phyloP scores from a whole-genome alignment of 352 stramenopile species.

The Phytophthora fragariae region DNA sequence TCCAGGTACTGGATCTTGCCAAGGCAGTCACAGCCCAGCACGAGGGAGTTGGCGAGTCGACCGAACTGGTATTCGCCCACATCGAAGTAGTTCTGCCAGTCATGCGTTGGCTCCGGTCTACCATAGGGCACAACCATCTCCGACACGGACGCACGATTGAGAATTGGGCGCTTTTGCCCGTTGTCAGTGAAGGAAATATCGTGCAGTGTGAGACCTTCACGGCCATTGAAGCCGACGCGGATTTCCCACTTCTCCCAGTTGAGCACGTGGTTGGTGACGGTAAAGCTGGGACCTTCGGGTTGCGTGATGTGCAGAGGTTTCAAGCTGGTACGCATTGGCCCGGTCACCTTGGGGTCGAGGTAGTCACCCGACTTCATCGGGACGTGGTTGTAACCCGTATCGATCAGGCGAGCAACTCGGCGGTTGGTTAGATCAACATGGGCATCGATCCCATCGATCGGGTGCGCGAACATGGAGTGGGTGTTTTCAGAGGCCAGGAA shows the following conservation, averaged over 20 bases:
- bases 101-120: conserved; percentile 49
- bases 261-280: conserved; percentile 65
- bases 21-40: conserved; percentile 84
- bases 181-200: conserved; percentile 56
- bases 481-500: conserved; percentile 34
- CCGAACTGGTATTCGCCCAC: conserved; percentile 78
- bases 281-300: conserved; percentile 71
- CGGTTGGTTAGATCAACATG: conserved; percentile 46
- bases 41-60: conserved; percentile 70
- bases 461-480: conserved; percentile 52
- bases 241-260: conserved; percentile 81
- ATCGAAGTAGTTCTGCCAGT: conserved; percentile 76
- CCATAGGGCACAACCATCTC: conserved; percentile 1
- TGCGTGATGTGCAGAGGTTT: conserved; percentile 72
- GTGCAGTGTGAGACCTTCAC: conserved; percentile 78
- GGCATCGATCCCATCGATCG: conserved; percentile 44
- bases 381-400: conserved; percentile 47
- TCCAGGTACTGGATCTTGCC: conserved; percentile 89
- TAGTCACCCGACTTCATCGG: conserved; percentile 46
- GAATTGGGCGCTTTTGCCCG: conserved; percentile 43
- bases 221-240: conserved; percentile 79
- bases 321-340: conserved; percentile 42
- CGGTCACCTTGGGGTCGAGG: conserved; percentile 38
- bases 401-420: conserved; percentile 36
- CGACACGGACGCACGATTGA: conserved; percentile 26